A percentile compares a stretch with the other conserved stretches of the same genome.
Conservation (phyloP, 345 rosid genomes). For the Eucalyptus lansdowneana region DNA sequence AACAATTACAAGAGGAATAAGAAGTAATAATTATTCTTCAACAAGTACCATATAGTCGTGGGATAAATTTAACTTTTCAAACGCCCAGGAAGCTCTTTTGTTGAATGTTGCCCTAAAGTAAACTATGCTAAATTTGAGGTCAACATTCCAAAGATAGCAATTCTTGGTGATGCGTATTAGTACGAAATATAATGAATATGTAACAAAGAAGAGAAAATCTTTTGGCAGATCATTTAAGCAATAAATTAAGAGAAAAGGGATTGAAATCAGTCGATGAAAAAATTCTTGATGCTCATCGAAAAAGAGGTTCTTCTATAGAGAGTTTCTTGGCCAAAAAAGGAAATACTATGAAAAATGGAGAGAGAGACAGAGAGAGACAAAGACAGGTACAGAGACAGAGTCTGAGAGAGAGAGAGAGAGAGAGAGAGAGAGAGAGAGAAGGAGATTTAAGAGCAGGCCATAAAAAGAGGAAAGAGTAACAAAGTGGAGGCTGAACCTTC, state of each 20-base stretch:
- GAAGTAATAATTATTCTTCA: background rate
- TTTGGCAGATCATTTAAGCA: background rate
- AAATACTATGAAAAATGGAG: background rate
- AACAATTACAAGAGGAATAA: background rate
- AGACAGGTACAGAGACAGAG: background rate
- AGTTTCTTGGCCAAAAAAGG: background rate
- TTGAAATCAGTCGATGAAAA: background rate
- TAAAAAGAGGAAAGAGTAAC: background rate
- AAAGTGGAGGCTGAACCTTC: background rate
- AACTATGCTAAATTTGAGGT: background rate
- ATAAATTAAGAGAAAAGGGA: background rate
- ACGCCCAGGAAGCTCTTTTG: background rate
- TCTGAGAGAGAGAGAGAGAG: background rate
- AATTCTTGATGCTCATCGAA: background rate
- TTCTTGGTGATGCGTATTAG: background rate
- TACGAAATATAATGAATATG: background rate
- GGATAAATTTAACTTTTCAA: background rate
- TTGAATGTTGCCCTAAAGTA: background rate
- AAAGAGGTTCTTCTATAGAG: background rate
- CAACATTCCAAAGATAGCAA: background rate
- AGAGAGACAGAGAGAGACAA: background rate
- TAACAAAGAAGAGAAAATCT: background rate
- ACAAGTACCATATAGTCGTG: background rate
- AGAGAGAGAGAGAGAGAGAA: background rate
- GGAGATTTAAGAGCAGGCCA: background rate